Conservation (phyloP, 2,329 filamentous ascomycete genomes). For the Penicillium sp. region DNA sequence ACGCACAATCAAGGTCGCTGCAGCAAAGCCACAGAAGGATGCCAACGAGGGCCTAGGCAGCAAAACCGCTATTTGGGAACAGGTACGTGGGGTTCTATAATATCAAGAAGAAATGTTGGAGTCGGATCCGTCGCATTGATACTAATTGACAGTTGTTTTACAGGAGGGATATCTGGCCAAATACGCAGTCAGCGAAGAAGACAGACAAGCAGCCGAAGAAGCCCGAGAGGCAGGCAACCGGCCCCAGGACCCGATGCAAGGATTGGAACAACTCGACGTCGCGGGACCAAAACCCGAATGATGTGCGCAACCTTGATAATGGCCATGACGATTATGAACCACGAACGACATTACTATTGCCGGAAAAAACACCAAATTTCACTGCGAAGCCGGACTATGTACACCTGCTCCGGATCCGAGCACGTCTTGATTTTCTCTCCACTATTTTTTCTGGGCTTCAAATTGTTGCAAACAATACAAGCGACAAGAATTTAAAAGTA, state of each 20-base stretch:
- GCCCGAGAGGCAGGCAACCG: conserved; percentile 54
- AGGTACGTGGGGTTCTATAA: conserved; percentile 60
- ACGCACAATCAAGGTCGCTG: conserved; percentile 84
- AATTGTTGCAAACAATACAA: conserved; percentile 33
- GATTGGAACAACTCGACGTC: conserved; percentile 87
- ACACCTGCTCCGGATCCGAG: conserved; percentile 34
- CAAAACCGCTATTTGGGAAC: conserved; percentile 94
- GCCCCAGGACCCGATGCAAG: conserved; percentile 88
- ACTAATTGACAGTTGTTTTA: conserved; percentile 27
- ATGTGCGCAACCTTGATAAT: background rate
- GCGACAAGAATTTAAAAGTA: conserved; percentile 15
- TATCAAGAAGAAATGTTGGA: background rate
- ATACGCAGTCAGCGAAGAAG: conserved; percentile 80
- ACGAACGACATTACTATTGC: conserved; percentile 30
- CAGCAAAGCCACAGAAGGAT: conserved; percentile 89
- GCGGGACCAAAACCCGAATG: conserved; percentile 82
- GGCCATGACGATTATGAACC: conserved; percentile 9
- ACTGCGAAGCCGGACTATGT: conserved; percentile 37
- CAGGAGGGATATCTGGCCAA: conserved; percentile 93
- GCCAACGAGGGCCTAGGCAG: conserved; percentile 84
- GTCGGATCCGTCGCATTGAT: background rate
- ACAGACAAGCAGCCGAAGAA: conserved; percentile 62
- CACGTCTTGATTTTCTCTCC: conserved; percentile 23
- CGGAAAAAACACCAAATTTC: conserved; percentile 26
- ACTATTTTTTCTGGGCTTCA: conserved; percentile 25